phyloP scores from a whole-genome alignment of 176 grass and related monocot genomes.

The Oryza australiensis region DNA sequence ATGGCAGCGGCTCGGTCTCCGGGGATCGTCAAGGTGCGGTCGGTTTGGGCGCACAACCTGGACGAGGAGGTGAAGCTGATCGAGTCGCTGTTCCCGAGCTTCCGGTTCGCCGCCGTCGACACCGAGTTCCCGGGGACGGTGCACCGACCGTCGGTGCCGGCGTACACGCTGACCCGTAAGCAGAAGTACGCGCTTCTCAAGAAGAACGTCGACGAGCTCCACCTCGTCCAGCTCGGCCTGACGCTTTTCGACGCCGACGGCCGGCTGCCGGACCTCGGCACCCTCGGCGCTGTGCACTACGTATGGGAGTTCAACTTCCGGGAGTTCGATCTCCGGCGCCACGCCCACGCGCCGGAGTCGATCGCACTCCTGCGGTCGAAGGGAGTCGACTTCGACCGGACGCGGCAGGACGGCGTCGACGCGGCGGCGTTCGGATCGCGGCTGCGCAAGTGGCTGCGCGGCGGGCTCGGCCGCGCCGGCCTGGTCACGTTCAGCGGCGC shows the following conservation, averaged over 20 bases:
- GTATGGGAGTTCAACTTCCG: constrained; percentile 56
- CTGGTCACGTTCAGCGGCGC: constrained; percentile 36
- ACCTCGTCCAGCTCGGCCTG: constrained; percentile 42
- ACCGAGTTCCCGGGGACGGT: constrained; percentile 46
- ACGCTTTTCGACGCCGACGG: constrained; percentile 20
- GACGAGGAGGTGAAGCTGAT: constrained; percentile 4
- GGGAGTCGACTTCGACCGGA: constrained; percentile 35
- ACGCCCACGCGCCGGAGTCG: constrained; percentile 29
- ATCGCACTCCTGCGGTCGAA: constrained; percentile 3
- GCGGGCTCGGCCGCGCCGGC: constrained; percentile 1
- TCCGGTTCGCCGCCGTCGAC: constrained; percentile 31
- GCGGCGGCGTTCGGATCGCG: not conserved
- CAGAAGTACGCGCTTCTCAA: constrained; percentile 18
- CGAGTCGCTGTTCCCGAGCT: constrained; percentile 14
- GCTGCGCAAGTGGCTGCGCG: constrained; percentile 30
- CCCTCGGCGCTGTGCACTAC: not conserved
- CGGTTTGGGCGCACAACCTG: constrained; percentile 38
- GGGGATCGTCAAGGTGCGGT: constrained; percentile 19
- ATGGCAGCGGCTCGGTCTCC: not conserved
- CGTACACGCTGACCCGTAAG: not conserved
- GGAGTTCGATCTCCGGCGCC: constrained; percentile 26
- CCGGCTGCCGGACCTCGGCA: constrained; percentile 1
- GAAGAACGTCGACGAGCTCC: constrained; percentile 35
- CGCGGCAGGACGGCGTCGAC: not conserved
- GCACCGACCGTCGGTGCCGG: constrained; percentile 6